Evolutionary conservation across 352 stramenopile genomes (phyloP).

Genomic region (Pythium oligandrum): DNA sequence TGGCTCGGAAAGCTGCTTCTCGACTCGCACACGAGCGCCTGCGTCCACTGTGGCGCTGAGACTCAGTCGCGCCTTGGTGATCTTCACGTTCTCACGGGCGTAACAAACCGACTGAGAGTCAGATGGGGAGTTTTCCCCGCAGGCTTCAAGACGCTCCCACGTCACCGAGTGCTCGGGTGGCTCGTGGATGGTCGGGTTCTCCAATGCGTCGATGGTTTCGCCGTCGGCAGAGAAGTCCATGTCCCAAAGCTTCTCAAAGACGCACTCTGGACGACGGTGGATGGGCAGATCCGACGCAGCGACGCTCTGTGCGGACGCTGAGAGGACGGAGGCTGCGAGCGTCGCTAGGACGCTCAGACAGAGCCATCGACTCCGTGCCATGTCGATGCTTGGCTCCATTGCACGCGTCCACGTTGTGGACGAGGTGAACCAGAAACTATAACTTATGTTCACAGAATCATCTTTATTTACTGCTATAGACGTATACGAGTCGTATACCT

Average conservation of each 20-base stretch:
- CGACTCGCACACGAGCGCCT: slow-evolving; percentile 6
- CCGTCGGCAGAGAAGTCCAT: slow-evolving; percentile 7
- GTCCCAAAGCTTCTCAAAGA: slow-evolving; percentile 13
- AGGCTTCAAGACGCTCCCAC: slow-evolving; percentile 11
- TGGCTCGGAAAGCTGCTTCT: not conserved
- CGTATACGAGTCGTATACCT: too few relatives aligned
- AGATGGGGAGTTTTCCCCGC: not conserved
- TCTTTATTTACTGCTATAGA: too few relatives aligned
- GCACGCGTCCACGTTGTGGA: too few relatives aligned
- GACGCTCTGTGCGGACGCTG: too few relatives aligned
- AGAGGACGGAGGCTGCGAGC: too few relatives aligned
- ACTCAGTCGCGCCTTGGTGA: slow-evolving; percentile 8
- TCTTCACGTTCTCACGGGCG: slow-evolving; percentile 1
- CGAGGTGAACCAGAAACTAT: too few relatives aligned
- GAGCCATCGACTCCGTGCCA: too few relatives aligned
- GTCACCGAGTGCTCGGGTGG: not conserved
- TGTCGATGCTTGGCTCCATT: too few relatives aligned
- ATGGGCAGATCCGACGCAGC: slow-evolving; percentile 2
- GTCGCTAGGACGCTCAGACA: too few relatives aligned
- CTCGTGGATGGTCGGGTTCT: not conserved
- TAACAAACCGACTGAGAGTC: not conserved
- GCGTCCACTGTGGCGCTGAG: slow-evolving; percentile 5
- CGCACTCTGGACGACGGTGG: slow-evolving; percentile 18
- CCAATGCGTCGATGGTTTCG: slow-evolving; percentile 1
- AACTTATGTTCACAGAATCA: too few relatives aligned